Evolutionary conservation across 352 stramenopile species (phyloP), one percentile per base, ranked within the genome.

Genomic region (Thalassiosira mediterranea): DNA sequence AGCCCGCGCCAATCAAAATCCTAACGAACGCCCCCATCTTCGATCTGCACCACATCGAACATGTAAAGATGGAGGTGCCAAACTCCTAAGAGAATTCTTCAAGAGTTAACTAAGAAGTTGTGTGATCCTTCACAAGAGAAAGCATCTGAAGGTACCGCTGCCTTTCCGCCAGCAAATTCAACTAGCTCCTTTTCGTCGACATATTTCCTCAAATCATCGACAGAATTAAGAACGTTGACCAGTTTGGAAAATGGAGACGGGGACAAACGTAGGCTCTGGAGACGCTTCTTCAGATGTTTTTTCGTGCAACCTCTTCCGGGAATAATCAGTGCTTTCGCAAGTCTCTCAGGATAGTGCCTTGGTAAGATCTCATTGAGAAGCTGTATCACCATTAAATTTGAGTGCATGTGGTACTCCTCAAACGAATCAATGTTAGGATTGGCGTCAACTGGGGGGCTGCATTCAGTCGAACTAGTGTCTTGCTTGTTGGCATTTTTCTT

Each of bases 271-370:
- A 56, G 56, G 28, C 63, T 66, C 31, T 47, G 7, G 17, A 65
- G 1, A 49, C 42, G 61, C 28, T 11, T 40, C 10, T 34, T 28
- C 37, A 60, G 49, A 4, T 31, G 60, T 42, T 8, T 4, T 23
- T 69, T 76, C 19, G 28, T 26, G 26, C 60, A 77, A 19, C 68
- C 70, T 52, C 74, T 62, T 0, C 69, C 67, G 2, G 70, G 65
- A 15, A 89, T 72, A 32, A 90, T 32, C 5, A 89, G 63, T 23
- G 74, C 67, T 51, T 60, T 65, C 5, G 42, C 19, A 10, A 91
- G 60, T 17, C 80, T 66, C 31, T 86, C 79, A 3, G 85, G 85
- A 51, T 91, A 91, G 62, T 91, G 80, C 3, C 25, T 19, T 4
- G 59, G 44, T 5, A 89, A 23, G 10, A 81, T 42, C 8, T 72